Evolutionary conservation across 1,139 yeast species (phyloP).

Genomic region (Hanseniaspora gamundiae): DNA sequence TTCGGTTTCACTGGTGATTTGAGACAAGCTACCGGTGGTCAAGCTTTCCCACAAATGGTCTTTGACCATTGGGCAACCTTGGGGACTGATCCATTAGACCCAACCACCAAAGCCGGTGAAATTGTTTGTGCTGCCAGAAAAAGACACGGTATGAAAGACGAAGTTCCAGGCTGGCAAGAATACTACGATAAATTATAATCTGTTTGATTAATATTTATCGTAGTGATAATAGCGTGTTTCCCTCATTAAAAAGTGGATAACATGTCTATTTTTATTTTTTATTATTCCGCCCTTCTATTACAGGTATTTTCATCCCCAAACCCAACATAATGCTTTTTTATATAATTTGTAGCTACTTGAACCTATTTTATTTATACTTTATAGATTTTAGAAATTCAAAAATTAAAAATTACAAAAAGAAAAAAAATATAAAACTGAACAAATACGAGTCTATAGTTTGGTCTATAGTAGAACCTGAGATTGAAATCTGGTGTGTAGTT

Average conservation of each 20-base stretch:
- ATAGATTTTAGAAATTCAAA: too few species aligned
- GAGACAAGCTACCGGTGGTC: slow-evolving; percentile 99
- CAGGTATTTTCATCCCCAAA: too few species aligned
- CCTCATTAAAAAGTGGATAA: not conserved
- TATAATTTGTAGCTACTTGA: too few species aligned
- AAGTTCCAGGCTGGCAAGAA: slow-evolving; percentile 98
- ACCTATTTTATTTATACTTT: too few species aligned
- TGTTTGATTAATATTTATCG: not conserved
- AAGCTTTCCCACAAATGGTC: slow-evolving; percentile 99
- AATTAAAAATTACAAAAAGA: too few species aligned
- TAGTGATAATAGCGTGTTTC: not conserved
- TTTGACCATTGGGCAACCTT: slow-evolving; percentile 96
- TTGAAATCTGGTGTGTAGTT: too few species aligned
- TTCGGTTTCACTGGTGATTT: slow-evolving; percentile 99
- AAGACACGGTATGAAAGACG: slow-evolving; percentile 96
- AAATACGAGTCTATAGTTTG: too few species aligned
- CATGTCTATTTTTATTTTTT: not conserved
- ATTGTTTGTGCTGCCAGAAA: slow-evolving; percentile 85
- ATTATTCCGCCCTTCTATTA: too few species aligned
- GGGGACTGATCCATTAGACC: slow-evolving; percentile 88
- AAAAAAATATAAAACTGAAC: too few species aligned
- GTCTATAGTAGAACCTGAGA: too few species aligned
- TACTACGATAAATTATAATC: slow-evolving; percentile 95
- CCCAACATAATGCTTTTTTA: too few species aligned
- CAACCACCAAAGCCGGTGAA: slow-evolving; percentile 87